These are phyloP conservation scores for Knoxia roxburghii DNA, from an alignment of 257 asterid genomes.

Conservation along the genomic window DNA sequence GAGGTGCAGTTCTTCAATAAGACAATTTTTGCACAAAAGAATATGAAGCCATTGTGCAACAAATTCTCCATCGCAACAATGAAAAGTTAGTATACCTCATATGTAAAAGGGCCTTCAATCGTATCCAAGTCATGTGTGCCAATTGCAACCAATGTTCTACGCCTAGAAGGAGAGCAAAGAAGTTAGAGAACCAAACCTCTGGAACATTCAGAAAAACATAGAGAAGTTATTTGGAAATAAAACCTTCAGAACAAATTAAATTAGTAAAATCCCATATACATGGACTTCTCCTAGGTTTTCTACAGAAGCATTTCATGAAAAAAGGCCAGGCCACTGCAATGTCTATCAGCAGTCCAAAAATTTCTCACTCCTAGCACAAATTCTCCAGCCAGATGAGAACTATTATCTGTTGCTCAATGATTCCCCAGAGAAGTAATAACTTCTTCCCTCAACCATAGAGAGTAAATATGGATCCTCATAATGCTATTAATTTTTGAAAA, in stretches of 20 bases:
- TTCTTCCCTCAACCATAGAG: neutral
- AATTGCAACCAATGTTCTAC: constrained; percentile 91
- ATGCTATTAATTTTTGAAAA: neutral
- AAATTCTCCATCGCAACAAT: neutral
- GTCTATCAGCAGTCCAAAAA: neutral
- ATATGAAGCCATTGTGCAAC: neutral
- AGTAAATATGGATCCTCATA: neutral
- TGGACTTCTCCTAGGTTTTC: neutral
- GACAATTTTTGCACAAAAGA: neutral
- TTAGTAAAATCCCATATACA: neutral
- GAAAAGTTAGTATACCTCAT: constrained; percentile 53
- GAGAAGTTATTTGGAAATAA: too few relatives aligned
- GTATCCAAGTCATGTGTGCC: constrained; percentile 98
- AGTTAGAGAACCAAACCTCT: constrained; percentile 6
- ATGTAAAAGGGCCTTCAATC: constrained; percentile 80
- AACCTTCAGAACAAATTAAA: constrained; percentile 4
- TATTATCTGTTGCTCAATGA: neutral
- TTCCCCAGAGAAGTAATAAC: neutral
- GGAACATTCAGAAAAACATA: too few relatives aligned
- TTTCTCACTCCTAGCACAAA: neutral
- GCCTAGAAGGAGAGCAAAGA: constrained; percentile 38
- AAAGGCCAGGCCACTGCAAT: neutral
- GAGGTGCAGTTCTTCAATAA: neutral
- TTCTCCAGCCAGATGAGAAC: neutral
- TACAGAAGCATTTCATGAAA: neutral